Conservation (phyloP, 495 filamentous ascomycete genomes). For the Penicillium odoratum region DNA sequence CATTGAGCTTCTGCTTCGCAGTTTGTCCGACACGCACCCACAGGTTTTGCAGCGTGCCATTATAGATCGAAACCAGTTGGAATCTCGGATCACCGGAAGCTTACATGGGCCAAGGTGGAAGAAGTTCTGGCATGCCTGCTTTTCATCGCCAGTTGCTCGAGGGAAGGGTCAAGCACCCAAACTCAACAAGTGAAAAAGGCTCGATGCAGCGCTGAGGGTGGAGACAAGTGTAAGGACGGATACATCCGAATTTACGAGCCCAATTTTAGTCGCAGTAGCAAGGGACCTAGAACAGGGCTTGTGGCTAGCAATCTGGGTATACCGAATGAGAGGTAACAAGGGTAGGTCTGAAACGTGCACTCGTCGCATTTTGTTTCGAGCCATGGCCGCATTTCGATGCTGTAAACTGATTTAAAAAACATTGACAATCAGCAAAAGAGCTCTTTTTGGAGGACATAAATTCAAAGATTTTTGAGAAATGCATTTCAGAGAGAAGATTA, state of each 20-base stretch:
- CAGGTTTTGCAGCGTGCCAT: too few relatives aligned
- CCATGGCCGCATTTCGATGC: background rate
- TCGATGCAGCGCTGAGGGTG: too few relatives aligned
- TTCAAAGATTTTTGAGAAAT: background rate
- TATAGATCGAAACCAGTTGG: too few relatives aligned
- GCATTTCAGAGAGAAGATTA: conserved; percentile 27
- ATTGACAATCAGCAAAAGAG: background rate
- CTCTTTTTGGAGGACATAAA: background rate
- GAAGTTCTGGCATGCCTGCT: background rate
- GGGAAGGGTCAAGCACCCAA: background rate
- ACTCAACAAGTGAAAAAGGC: background rate
- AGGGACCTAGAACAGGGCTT: too few relatives aligned
- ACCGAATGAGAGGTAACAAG: too few relatives aligned
- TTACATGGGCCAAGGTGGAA: too few relatives aligned
- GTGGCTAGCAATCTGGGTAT: too few relatives aligned
- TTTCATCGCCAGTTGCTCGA: background rate
- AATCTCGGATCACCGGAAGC: too few relatives aligned
- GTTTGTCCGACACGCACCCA: background rate
- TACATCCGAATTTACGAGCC: too few relatives aligned
- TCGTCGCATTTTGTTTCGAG: background rate
- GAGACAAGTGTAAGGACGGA: too few relatives aligned
- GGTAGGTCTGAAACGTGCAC: background rate
- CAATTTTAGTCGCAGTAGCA: too few relatives aligned
- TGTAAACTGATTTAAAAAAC: background rate
- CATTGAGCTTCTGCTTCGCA: background rate